phyloP scores from a whole-genome alignment of 306 rosid genomes.

The Calophaca sinica region DNA sequence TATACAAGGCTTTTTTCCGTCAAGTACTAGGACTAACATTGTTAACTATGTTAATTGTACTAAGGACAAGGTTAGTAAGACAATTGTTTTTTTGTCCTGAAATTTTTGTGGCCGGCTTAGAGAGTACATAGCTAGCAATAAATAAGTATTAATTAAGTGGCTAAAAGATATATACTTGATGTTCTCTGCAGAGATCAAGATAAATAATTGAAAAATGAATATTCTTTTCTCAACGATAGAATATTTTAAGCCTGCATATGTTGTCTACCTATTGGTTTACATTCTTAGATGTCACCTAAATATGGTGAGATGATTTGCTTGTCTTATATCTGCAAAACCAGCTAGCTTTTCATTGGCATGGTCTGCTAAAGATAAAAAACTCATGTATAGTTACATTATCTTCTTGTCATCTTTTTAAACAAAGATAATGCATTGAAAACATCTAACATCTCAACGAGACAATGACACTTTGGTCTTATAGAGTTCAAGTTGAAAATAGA shows the following conservation, averaged over 20 bases:
- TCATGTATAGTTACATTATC: not conserved
- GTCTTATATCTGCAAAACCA: not conserved
- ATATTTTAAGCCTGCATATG: not conserved
- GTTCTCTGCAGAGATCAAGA: conserved; percentile 15
- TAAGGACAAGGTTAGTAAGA: conserved; percentile 7
- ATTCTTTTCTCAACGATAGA: conserved; percentile 18
- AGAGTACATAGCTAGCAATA: not conserved
- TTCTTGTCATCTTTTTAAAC: not conserved
- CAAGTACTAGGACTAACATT: conserved; percentile 48
- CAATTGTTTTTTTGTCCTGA: not conserved
- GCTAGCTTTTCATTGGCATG: conserved; percentile 11
- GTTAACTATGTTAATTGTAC: conserved; percentile 43
- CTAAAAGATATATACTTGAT: conserved; percentile 24
- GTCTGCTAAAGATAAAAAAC: not conserved
- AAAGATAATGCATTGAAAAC: conserved; percentile 23
- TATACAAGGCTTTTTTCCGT: conserved; percentile 35
- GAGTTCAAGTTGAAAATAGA: conserved; percentile 12
- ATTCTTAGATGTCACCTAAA: not conserved
- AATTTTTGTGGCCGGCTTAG: conserved; percentile 51
- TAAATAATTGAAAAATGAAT: conserved; percentile 34
- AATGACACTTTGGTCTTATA: not conserved
- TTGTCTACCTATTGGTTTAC: not conserved
- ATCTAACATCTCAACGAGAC: conserved; percentile 1
- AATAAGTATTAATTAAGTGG: conserved; percentile 23
- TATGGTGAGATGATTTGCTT: not conserved